Conservation (phyloP, 768 basidiomycete species). For the Tulasnella sp. region DNA sequence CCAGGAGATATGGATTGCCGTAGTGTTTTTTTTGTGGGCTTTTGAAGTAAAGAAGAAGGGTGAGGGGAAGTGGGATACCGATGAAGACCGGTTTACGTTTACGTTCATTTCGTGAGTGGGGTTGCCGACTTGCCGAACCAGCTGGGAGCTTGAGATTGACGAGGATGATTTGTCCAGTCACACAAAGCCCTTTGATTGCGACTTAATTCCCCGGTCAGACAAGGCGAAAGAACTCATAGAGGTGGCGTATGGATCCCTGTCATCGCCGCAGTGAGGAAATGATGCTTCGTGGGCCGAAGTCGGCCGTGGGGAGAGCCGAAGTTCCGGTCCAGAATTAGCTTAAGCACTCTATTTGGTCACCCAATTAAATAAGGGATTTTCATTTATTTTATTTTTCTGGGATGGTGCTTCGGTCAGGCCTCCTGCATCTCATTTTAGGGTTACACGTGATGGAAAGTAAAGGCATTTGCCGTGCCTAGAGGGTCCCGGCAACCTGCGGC, state of each 20-base stretch:
- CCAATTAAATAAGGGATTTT: not conserved
- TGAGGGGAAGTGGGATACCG: constrained; percentile 1
- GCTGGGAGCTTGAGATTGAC: not conserved
- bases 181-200: constrained; percentile 1
- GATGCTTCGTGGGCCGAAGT: not conserved
- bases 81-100: constrained; percentile 11
- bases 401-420: too few species aligned
- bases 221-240: not conserved
- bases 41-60: constrained; percentile 13
- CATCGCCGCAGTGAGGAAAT: not conserved
- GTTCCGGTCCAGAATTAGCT: not conserved
- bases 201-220: not conserved
- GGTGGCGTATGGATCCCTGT: not conserved
- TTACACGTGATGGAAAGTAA: not conserved
- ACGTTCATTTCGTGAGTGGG: not conserved
- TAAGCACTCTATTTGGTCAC: not conserved
- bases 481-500: not conserved
- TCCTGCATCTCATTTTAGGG: not conserved
- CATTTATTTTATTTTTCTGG: not conserved
- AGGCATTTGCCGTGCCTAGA: not conserved
- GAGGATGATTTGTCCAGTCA: not conserved
- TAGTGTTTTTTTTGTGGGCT: not conserved
- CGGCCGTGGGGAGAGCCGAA: not conserved
- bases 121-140: not conserved
- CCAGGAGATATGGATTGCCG: constrained; percentile 5